Base-by-base conservation (phyloP, 2,329 filamentous ascomycete genomes). In the Curvularia lunata region DNA sequence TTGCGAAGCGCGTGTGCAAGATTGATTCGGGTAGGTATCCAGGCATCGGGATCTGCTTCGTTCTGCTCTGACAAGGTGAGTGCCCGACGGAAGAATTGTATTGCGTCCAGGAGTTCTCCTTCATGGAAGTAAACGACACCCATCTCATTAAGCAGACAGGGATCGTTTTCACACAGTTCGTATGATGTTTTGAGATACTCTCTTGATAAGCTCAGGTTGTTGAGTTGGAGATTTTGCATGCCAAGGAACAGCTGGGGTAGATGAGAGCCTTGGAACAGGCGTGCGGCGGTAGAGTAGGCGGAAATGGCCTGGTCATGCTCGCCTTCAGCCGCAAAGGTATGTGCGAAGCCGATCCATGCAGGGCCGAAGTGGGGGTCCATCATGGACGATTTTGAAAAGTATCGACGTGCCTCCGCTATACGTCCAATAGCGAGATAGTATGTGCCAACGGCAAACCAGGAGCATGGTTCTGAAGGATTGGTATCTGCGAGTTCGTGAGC, bases 301-400 rank as follows among this genome's bases (percentile, higher is more conserved):
- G 93, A 96, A 62, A 99, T 97, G 47, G 95, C 95, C 79, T 99
- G 95, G 75, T 99, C 95, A 76, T 98, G 93, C 77, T 99, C 95
- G 51, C 95, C 95, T 76, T 99, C 95, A 10, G 92, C 93, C 1
- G 95, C 95, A 75, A 99, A 99, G 0, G 95, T 99, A 76, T 99
- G 96, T 1, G 95, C 95, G 73, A 99, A 99, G 1, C 96, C 95
- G 64, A 99, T 98, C 95, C 95, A 99, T 3, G 95, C 95, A 1
- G 95, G 91, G 0, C 94, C 94, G 69, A 97, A 99, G 79, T 98
- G 94, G 6, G 94, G 91, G 72, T 99, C 93, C 88, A 99, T 94
- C 82, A 98, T 90, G 64, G 91, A 96, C 4, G 96, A 91, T 78
- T 99, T 99, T 71, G 91, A 58, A 12, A 99, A 99, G 81, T 95